Percentiles rank a stretch among this genome's conserved stretches.
phyloP scores from a whole-genome alignment of 805 yeast species.

The Candida jianshihensis region DNA sequence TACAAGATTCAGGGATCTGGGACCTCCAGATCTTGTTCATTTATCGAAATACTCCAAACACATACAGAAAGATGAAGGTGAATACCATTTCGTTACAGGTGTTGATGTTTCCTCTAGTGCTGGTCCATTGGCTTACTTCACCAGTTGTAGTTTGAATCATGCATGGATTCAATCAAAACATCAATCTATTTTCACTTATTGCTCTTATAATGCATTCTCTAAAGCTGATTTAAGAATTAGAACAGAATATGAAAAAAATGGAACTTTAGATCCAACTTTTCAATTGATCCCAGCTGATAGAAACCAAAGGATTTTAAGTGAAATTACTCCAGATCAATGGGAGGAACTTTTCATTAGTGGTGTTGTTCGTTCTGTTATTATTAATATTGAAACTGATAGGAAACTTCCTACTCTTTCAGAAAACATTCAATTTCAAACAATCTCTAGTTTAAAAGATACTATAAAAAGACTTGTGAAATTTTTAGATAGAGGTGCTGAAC shows the following conservation, averaged over 20 bases:
- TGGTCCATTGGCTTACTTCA: conserved; percentile 42
- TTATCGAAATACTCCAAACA: conserved; percentile 27
- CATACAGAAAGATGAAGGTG: conserved; percentile 38
- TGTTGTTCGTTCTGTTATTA: conserved; percentile 46
- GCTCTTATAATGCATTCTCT: conserved; percentile 64
- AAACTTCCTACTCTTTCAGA: conserved; percentile 55
- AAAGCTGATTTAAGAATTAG: conserved; percentile 68
- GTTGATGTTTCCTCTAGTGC: conserved; percentile 37
- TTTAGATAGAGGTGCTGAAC: conserved; percentile 41
- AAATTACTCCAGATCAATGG: conserved; percentile 41
- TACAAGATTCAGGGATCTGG: conserved; percentile 41
- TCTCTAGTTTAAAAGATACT: conserved; percentile 6
- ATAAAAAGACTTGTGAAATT: conserved; percentile 9
- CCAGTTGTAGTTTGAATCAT: conserved; percentile 27
- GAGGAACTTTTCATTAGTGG: conserved; percentile 53
- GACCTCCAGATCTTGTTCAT: conserved; percentile 70
- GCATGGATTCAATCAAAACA: conserved; percentile 15
- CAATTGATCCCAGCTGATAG: conserved; percentile 29
- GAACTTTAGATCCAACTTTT: conserved; percentile 25
- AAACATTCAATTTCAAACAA: conserved; percentile 29
- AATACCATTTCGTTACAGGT: conserved; percentile 42
- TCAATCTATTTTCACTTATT: conserved; percentile 39
- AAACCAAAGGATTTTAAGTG: conserved; percentile 24
- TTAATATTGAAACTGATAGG: conserved; percentile 45
- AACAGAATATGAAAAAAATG: conserved; percentile 45